These are phyloP conservation scores for Ormosia emarginata DNA, from an alignment of 306 rosid species.

Conservation along the genomic window DNA sequence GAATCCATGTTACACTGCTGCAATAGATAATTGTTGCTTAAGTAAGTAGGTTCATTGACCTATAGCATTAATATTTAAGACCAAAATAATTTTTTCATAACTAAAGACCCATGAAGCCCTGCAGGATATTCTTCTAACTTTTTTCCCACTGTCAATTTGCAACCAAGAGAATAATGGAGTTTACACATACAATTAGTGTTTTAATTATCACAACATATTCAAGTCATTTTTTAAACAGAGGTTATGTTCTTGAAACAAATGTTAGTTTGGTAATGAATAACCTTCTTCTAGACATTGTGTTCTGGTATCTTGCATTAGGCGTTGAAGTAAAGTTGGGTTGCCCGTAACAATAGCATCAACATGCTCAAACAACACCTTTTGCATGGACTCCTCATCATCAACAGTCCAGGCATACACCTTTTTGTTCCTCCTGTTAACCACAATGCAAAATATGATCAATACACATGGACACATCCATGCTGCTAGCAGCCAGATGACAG, in stretches of 20 bases:
- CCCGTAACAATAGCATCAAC: slow-evolving; percentile 86
- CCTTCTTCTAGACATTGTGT: slow-evolving; percentile 78
- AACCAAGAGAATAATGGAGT: slow-evolving; percentile 14
- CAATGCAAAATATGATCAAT: not conserved
- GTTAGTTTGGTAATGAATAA: slow-evolving; percentile 46
- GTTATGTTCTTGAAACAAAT: not conserved
- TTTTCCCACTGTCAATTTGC: not conserved
- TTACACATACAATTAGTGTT: not conserved
- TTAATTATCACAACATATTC: not conserved
- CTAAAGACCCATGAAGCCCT: not conserved
- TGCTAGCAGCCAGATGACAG: not conserved
- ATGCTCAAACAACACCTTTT: slow-evolving; percentile 55
- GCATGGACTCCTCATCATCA: slow-evolving; percentile 72
- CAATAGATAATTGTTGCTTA: not conserved
- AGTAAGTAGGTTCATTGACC: not conserved
- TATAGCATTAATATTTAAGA: not conserved
- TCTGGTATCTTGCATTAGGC: slow-evolving; percentile 65
- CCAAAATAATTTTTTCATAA: not conserved
- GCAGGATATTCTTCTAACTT: not conserved
- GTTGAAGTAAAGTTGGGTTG: slow-evolving; percentile 68
- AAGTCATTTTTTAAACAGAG: not conserved
- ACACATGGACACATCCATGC: not conserved
- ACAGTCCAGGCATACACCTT: slow-evolving; percentile 91
- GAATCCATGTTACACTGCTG: not conserved
- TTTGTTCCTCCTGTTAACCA: slow-evolving; percentile 62